Percentiles rank a stretch among this genome's conserved stretches.
phyloP scores from a whole-genome alignment of 1,284 basidiomycete species.

The Microstroma glucosiphilum region DNA sequence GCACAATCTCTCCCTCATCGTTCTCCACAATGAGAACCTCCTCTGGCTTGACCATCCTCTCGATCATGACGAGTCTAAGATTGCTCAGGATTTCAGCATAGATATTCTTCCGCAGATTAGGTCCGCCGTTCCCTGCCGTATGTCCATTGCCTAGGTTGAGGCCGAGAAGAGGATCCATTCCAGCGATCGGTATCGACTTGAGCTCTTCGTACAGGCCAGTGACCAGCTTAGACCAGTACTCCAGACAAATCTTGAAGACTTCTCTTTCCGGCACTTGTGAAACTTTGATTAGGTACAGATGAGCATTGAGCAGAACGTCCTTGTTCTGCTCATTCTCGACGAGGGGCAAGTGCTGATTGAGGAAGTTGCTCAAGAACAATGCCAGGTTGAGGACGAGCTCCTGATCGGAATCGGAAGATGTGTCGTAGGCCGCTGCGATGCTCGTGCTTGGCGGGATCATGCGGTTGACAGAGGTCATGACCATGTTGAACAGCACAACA shows the following conservation, averaged over 20 bases:
- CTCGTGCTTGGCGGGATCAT: constrained; percentile 67
- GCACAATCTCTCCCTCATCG: constrained; percentile 97
- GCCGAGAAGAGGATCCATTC: constrained; percentile 87
- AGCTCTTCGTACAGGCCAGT: constrained; percentile 94
- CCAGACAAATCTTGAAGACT: constrained; percentile 98
- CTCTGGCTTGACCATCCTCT: constrained; percentile 99
- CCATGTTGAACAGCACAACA: constrained; percentile 83
- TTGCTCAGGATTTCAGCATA: constrained; percentile 85
- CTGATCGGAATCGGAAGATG: constrained; percentile 85
- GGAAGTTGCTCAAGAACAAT: constrained; percentile 93
- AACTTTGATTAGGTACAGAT: constrained; percentile 97
- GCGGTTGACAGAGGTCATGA: constrained; percentile 50
- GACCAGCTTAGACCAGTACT: constrained; percentile 99
- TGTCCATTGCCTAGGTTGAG: constrained; percentile 61
- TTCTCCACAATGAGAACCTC: constrained; percentile 99
- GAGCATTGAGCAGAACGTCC: constrained; percentile 72
- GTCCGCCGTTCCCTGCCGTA: constrained; percentile 17
- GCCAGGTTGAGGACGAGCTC: constrained; percentile 96
- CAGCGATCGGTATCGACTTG: constrained; percentile 81
- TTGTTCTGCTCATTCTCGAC: constrained; percentile 88
- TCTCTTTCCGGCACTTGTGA: constrained; percentile 97
- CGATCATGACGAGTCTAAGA: constrained; percentile 89
- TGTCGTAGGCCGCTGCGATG: constrained; percentile 84
- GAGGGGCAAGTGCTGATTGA: constrained; percentile 72
- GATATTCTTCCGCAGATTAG: constrained; percentile 76